A percentile compares a stretch with the other conserved stretches of the same genome.
Evolutionary conservation across 1,284 basidiomycete genomes (phyloP).

Genomic region (Gymnopus androsaceus): DNA sequence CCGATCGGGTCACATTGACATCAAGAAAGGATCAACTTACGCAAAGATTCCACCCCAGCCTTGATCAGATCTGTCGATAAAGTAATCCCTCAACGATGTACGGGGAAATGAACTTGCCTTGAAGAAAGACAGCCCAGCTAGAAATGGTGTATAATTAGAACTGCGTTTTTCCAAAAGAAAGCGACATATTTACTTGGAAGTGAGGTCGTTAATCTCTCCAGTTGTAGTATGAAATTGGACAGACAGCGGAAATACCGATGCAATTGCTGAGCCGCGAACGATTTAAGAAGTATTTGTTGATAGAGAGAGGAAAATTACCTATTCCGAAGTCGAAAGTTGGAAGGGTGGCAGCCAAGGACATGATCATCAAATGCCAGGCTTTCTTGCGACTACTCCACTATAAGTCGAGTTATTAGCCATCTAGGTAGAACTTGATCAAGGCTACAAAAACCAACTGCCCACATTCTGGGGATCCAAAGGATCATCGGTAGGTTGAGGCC

Average conservation of each 20-base stretch:
- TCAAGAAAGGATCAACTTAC: background rate
- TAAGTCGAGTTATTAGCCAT: too few relatives aligned
- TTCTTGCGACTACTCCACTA: constrained; percentile 48
- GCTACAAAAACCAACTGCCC: background rate
- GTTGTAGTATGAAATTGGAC: constrained; percentile 58
- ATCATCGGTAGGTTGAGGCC: constrained; percentile 67
- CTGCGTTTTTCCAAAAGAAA: background rate
- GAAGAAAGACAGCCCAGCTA: constrained; percentile 70
- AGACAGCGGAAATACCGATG: constrained; percentile 61
- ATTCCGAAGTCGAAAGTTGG: constrained; percentile 72
- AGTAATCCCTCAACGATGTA: background rate
- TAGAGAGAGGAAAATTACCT: constrained; percentile 37
- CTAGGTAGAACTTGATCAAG: background rate
- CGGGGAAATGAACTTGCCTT: constrained; percentile 33
- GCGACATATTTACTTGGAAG: constrained; percentile 60
- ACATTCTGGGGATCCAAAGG: constrained; percentile 64
- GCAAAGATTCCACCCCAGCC: constrained; percentile 34
- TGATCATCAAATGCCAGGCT: constrained; percentile 55
- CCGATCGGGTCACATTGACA: background rate
- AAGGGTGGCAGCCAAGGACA: constrained; percentile 65
- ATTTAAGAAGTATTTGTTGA: too few relatives aligned
- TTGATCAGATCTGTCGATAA: background rate
- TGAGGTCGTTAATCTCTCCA: constrained; percentile 62
- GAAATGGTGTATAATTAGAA: background rate
- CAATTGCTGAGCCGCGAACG: constrained; percentile 44